These are phyloP conservation scores for Lipomyces orientalis DNA, from an alignment of 805 yeast genomes.

Conservation along the genomic window DNA sequence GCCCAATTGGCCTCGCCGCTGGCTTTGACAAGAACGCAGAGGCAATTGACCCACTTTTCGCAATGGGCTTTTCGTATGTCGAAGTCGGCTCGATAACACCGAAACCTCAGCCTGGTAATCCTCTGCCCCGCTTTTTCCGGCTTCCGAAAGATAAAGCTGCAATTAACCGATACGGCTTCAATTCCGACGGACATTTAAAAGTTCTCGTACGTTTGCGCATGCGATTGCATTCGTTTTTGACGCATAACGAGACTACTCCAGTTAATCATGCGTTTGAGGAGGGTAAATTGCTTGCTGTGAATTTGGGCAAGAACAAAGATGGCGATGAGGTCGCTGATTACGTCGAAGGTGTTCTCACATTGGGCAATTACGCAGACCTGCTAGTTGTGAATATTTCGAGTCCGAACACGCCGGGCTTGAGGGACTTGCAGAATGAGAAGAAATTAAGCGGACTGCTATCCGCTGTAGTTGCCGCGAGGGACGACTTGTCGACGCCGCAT, in stretches of 20 bases:
- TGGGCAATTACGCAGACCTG: slow-evolving; percentile 87
- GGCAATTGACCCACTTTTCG: slow-evolving; percentile 79
- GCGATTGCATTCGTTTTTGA: slow-evolving; percentile 53
- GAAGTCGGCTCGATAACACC: slow-evolving; percentile 96
- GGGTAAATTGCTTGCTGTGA: slow-evolving; percentile 75
- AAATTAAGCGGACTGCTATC: slow-evolving; percentile 69
- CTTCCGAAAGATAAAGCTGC: slow-evolving; percentile 85
- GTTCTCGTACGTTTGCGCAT: slow-evolving; percentile 71
- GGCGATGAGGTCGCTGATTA: slow-evolving; percentile 92
- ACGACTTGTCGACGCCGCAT: slow-evolving; percentile 51
- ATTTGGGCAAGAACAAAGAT: slow-evolving; percentile 88
- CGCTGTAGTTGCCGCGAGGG: slow-evolving; percentile 70
- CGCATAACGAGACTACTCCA: slow-evolving; percentile 24
- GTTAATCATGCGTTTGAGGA: slow-evolving; percentile 58
- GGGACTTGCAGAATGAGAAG: slow-evolving; percentile 80
- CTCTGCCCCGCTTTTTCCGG: slow-evolving; percentile 89
- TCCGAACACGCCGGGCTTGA: slow-evolving; percentile 94
- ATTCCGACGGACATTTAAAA: slow-evolving; percentile 82
- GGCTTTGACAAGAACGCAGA: slow-evolving; percentile 95
- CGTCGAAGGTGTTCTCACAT: slow-evolving; percentile 77
- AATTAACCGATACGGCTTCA: slow-evolving; percentile 93
- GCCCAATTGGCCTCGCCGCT: slow-evolving; percentile 93
- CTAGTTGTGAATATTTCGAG: slow-evolving; percentile 90
- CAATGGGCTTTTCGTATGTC: slow-evolving; percentile 83
- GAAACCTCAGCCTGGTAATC: slow-evolving; percentile 90